Conservation (phyloP, 345 rosid genomes). For the Rhizophora mangle region DNA sequence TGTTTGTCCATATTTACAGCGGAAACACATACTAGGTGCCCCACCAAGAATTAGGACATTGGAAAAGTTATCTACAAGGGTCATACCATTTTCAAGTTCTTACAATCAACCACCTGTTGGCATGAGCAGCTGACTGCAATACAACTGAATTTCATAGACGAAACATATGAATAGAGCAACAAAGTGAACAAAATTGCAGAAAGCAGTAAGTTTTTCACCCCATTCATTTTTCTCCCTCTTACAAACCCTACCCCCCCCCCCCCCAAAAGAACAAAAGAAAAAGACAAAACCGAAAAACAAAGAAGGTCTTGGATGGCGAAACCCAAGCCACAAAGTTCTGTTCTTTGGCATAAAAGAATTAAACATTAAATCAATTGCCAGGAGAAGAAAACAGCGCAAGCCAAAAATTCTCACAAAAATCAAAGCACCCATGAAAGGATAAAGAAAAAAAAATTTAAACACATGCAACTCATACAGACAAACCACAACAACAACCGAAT, state of each 20-base stretch:
- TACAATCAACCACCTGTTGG: background rate
- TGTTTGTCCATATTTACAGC: constrained; percentile 78
- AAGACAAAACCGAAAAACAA: too few species aligned
- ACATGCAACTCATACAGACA: too few species aligned
- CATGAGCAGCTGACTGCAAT: background rate
- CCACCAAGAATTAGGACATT: constrained; percentile 80
- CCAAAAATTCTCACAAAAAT: background rate
- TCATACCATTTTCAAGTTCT: background rate
- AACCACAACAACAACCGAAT: too few species aligned
- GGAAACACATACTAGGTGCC: constrained; percentile 59
- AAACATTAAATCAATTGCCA: background rate
- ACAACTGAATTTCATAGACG: too few species aligned
- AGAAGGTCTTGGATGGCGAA: background rate
- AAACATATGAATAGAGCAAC: too few species aligned
- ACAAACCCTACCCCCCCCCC: background rate
- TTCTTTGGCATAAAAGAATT: background rate
- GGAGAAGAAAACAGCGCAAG: background rate
- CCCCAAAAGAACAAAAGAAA: background rate
- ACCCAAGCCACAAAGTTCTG: background rate
- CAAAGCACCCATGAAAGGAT: background rate
- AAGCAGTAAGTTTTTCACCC: too few species aligned
- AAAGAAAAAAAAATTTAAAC: too few species aligned
- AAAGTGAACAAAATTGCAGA: too few species aligned
- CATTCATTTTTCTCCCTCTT: too few species aligned
- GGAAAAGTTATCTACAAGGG: background rate